Evolutionary conservation across 2,329 filamentous ascomycete genomes (phyloP), one percentile per base, ranked within the genome.

Genomic region (Lasiodiplodia citricola): DNA sequence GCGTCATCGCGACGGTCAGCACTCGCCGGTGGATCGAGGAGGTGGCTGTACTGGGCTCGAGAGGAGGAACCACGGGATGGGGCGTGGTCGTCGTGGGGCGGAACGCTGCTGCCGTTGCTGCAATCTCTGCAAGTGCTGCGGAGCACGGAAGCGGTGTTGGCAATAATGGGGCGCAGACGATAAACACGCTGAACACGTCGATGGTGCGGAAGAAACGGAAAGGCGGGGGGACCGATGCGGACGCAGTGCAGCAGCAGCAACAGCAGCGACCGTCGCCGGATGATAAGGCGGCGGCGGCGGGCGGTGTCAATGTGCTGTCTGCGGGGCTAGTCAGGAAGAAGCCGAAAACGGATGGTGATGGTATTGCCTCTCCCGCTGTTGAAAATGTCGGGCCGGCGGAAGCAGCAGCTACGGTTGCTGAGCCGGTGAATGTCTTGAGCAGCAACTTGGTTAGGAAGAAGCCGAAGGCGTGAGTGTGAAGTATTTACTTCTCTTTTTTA

Each of bases 21-120:
- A 92, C 92, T 2, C 81, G 79, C 64, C 87, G 91, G 66, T 96
- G 92, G 92, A 84, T 89, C 54, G 85, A 85, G 16, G 91, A 95
- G 74, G 88, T 91, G 1, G 86, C 86, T 18, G 76, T 81, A 6
- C 70, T 81, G 1, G 60, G 63, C 1, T 67, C 58, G 16, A 31
- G 23, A 14, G 23, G 31, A 31, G n/a, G n/a, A 3, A n/a, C 16
- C 4, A 16, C 21, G 21, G 25, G 8, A 4, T 69, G 62, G 62
- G 68, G 68, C 3, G 28, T 60, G 23, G 18, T 2, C 5, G 28
- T 69, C 28, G 55, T 37, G 21, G 66, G 66, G 23, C 52, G 66
- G 51, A 35, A 28, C 23, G 14, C 11, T 16, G 31, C 7, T 14
- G 66, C 14, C 3, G 28, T 8, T 14, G 56, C 11, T n/a, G 8